phyloP scores from a whole-genome alignment of 768 basidiomycete species.

The Leccinum barrowsii region DNA sequence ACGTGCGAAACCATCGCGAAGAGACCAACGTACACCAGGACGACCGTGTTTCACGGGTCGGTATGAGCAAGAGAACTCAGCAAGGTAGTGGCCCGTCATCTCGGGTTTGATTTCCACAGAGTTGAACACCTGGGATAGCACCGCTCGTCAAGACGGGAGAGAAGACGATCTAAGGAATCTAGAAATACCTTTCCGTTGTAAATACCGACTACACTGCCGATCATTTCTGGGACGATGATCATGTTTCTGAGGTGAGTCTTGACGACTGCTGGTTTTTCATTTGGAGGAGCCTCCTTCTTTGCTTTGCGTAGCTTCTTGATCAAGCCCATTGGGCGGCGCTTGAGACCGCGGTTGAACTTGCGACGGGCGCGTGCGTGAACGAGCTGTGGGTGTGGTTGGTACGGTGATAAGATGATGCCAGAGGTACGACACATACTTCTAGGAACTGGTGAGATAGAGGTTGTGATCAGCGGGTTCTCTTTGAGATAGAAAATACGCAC shows the following conservation, averaged over 20 bases:
- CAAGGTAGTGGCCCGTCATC: slow-evolving; percentile 99
- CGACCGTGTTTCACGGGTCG: slow-evolving; percentile 99
- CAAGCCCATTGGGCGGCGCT: slow-evolving; percentile 96
- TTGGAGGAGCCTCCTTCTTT: slow-evolving; percentile 98
- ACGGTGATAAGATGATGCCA: slow-evolving; percentile 1
- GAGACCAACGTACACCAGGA: slow-evolving; percentile 78
- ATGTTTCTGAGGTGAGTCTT: slow-evolving; percentile 99
- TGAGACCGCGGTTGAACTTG: slow-evolving; percentile 98
- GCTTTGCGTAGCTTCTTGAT: slow-evolving; percentile 99
- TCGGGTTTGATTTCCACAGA: slow-evolving; percentile 99
- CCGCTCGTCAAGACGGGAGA: not conserved
- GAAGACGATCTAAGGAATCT: not conserved
- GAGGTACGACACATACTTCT: slow-evolving; percentile 51
- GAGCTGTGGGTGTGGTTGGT: slow-evolving; percentile 50
- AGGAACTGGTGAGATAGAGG: slow-evolving; percentile 52
- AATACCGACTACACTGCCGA: slow-evolving; percentile 95
- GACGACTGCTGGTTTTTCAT: slow-evolving; percentile 98
- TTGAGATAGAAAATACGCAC: slow-evolving; percentile 41
- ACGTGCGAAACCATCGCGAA: not conserved
- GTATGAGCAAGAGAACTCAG: slow-evolving; percentile 96
- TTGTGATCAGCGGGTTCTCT: not conserved
- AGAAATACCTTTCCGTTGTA: slow-evolving; percentile 90
- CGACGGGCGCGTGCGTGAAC: slow-evolving; percentile 98
- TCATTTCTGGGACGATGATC: slow-evolving; percentile 99
- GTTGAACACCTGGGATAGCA: slow-evolving; percentile 69